These are phyloP conservation scores for Cladophialophora psammophila DNA, from an alignment of 2,329 filamentous ascomycete species.

Conservation along the genomic window DNA sequence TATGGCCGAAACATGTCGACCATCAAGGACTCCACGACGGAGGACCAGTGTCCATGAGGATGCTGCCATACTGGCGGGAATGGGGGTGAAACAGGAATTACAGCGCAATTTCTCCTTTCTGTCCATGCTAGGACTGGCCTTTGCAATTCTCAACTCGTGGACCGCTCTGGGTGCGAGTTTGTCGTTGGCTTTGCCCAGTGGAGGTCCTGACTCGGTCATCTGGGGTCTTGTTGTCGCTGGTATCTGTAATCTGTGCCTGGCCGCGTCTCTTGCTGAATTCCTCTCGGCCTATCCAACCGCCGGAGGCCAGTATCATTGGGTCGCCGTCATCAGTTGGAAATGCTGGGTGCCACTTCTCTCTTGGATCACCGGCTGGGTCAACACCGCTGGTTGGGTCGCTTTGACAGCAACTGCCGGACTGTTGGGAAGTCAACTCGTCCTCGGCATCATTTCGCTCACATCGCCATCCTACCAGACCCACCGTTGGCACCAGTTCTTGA, in stretches of 20 bases:
- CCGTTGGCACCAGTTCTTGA: slow-evolving; percentile 75
- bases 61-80: slow-evolving; percentile 59
- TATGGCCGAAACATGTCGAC: slow-evolving; percentile 20
- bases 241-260: slow-evolving; percentile 73
- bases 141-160: slow-evolving; percentile 70
- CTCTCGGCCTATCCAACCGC: slow-evolving; percentile 58
- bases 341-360: slow-evolving; percentile 66
- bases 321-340: slow-evolving; percentile 67
- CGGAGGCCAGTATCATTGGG: slow-evolving; percentile 74
- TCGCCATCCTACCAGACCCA: slow-evolving; percentile 64
- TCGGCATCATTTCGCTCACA: slow-evolving; percentile 70
- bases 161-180: slow-evolving; percentile 66
- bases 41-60: slow-evolving; percentile 46
- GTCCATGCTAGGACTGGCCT: slow-evolving; percentile 68
- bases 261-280: slow-evolving; percentile 74
- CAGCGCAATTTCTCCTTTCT: slow-evolving; percentile 65
- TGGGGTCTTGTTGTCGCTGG: slow-evolving; percentile 71
- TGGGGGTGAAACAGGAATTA: slow-evolving; percentile 66
- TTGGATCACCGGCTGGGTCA: slow-evolving; percentile 72
- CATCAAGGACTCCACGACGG: slow-evolving; percentile 22
- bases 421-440: slow-evolving; percentile 70
- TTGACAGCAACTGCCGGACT: slow-evolving; percentile 73
- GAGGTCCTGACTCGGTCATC: slow-evolving; percentile 73
- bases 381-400: slow-evolving; percentile 51
- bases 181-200: slow-evolving; percentile 70